Base-by-base conservation (phyloP, 139 green algal species). In the Raphidocelis subcapitata region DNA sequence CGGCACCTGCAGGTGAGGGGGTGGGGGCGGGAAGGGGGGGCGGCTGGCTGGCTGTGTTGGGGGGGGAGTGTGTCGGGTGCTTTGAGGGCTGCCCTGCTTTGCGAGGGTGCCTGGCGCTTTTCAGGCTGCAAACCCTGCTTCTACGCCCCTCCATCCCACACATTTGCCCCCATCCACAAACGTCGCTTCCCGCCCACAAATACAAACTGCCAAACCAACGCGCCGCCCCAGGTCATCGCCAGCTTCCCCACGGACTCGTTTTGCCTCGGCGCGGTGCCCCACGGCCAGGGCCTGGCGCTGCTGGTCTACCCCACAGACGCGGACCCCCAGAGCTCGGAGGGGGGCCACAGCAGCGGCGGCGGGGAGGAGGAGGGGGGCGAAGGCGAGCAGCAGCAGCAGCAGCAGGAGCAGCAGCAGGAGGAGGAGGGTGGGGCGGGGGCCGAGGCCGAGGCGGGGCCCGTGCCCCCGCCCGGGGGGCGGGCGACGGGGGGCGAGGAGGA, bases 201-300 rank as follows among this genome's bases (percentile, higher is more conserved):
- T n/a, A n/a, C n/a, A n/a, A n/a, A n/a, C n/a, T n/a, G n/a, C n/a
- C n/a, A n/a, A n/a, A n/a, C n/a, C n/a, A n/a, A n/a, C n/a, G n/a
- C n/a, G n/a, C n/a, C 37, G 46, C 62, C 93, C 24, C 74, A 87
- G 44, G 75, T 91, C 10, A 51, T 85, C 21, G 65, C 73, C 10
- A 82, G 67, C 54, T 82, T 94, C 32, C 69, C 83, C 44, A 79
- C 82, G 26, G 85, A 92, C 52, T 86, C 74, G 67, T 75, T 82
- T 51, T 72, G 89, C 59, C 62, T 73, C 31, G 90, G 89, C 16
- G 79, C 89, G 49, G 82, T 90, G n/a, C 84, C 91, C 12, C 94
- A 94, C 85, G 92, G 87, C 12, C 29, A 78, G 24, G 81, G 90
- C 32, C 69, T 94, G 28, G 85, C 91, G 1, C 69, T 94, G 54